Evolutionary conservation across 441 rosid genomes (phyloP), one percentile per base, ranked within the genome.

Genomic region (Kokia cookei): DNA sequence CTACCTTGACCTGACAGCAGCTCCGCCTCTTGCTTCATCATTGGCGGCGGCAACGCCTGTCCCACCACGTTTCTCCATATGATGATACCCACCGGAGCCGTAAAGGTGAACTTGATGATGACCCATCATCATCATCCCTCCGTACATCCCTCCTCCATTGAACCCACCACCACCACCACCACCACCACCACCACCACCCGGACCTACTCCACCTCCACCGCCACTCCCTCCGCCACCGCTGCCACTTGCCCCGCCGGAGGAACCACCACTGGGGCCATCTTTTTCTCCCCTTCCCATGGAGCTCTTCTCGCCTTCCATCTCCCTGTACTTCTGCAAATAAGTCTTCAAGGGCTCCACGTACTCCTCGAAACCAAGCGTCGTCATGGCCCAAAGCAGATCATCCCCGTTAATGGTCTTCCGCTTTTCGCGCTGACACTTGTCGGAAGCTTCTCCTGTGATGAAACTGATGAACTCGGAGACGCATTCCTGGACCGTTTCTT

Each of bases 401-500:
- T 88, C 91, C 3, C 89, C 89, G 86, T 88, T 88, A 65, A 88
- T 86, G 14, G 91, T 88, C 85, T 88, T 88, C 71, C 90, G 73
- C 78, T 78, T 86, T 74, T 81, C 90, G 0, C 90, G 78, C 75
- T 88, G 89, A 27, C 92, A 88, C 86, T 88, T 88, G 74, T 88
- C 92, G 11, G 90, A 88, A 1, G 92, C 92, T 47, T 88, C 90
- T 0, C 92, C 92, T 4, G 92, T 88, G 50, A 86, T 82, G 75
- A 88, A 88, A 71, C 92, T 88, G 70, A 88, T 88, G 79, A 88
- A 88, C 78, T 88, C 92, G 15, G 92, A 88, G 32, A 88, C 92
- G 47, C 92, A 88, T 83, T 88, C 92, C 55, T 88, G 90, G 8
- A 88, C 92, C 7, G 90, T 88, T 75, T 88, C 92, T 62, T 88